Evolutionary conservation across 306 rosid species (phyloP), one percentile per base, ranked within the genome.

Genomic region (Cucumis hystrix): DNA sequence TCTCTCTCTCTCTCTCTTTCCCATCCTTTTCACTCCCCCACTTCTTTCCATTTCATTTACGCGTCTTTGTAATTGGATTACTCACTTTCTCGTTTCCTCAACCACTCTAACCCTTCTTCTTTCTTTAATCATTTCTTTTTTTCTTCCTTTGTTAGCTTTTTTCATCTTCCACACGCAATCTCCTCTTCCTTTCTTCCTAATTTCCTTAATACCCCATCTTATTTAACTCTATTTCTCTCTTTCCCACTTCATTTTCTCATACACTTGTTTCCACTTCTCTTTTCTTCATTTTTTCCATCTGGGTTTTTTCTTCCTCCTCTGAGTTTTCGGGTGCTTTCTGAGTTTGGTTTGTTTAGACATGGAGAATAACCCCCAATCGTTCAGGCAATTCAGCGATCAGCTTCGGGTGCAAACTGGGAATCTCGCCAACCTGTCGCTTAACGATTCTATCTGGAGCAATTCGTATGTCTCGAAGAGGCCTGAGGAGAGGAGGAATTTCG

Each of bases 361-460:
- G 96, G 93, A 86, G 81, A 87, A 80, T 49, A 93, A 87, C 83
- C 87, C 88, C 68, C 94, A 91, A 12, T 88, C 96, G 2, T 92
- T 94, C 45, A 88, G 92, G 90, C 93, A 94, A 49, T 92, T 94
- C 86, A 94, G 98, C 77, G 98, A 92, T 45, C 93, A 92, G 82
- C 90, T 94, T 33, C 90, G 98, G 6, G 52, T 85, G 17, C 98
- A 96, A 78, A 74, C 87, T 7, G 84, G 93, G 8, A 84, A 80
- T 49, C 78, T 94, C 7, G 88, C 90, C 1, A 90, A 86, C 9
- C 85, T 91, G 0, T 91, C 96, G 0, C 79, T 94, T 28, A 89
- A 92, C 83, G 96, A 89, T 76, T 94, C 98, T 2, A 94, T 94
- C 18, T 94, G 98, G 98, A 82, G 92, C 82, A 87, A 52, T 82